phyloP scores from a whole-genome alignment of 768 basidiomycete species.

The Tricholoma hemisulphureum region DNA sequence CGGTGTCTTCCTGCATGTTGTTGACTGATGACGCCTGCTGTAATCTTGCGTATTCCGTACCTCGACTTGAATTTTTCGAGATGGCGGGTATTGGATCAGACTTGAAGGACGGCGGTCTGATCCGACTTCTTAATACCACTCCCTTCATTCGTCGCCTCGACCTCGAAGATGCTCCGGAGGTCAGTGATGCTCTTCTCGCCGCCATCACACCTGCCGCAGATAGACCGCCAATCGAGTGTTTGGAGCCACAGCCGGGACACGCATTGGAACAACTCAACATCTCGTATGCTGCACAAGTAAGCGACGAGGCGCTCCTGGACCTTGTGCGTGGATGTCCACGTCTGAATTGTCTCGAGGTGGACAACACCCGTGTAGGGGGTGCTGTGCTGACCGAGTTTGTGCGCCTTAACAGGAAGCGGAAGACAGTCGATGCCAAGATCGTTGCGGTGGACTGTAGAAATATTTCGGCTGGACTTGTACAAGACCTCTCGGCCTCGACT shows the following conservation, averaged over 20 bases:
- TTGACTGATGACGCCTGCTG: conserved; percentile 76
- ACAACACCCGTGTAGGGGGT: conserved; percentile 72
- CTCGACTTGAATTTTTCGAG: conserved; percentile 75
- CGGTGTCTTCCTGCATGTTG: conserved; percentile 65
- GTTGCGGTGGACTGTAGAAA: conserved; percentile 77
- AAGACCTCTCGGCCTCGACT: conserved; percentile 56
- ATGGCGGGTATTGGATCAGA: conserved; percentile 71
- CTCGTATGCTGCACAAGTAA: conserved; percentile 63
- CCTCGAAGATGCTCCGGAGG: conserved; percentile 76
- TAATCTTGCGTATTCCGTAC: conserved; percentile 67
- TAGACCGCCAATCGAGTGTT: conserved; percentile 2
- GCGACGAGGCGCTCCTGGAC: conserved; percentile 58
- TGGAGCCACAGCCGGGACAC: conserved; percentile 53
- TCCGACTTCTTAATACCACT: conserved; percentile 65
- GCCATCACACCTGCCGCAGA: conserved; percentile 51
- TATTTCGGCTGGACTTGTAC: conserved; percentile 58
- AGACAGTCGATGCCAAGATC: conserved; percentile 49
- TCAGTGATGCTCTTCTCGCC: conserved; percentile 71
- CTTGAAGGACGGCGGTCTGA: conserved; percentile 70
- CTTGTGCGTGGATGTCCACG: conserved; percentile 64
- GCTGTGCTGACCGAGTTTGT: conserved; percentile 68
- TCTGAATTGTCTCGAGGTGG: conserved; percentile 70
- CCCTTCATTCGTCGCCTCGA: conserved; percentile 75
- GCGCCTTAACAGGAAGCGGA: conserved; percentile 46
- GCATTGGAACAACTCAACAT: conserved; percentile 70